These are phyloP conservation scores for Fusarium proliferatum DNA, from an alignment of 2,329 filamentous ascomycete genomes.

Conservation along the genomic window DNA sequence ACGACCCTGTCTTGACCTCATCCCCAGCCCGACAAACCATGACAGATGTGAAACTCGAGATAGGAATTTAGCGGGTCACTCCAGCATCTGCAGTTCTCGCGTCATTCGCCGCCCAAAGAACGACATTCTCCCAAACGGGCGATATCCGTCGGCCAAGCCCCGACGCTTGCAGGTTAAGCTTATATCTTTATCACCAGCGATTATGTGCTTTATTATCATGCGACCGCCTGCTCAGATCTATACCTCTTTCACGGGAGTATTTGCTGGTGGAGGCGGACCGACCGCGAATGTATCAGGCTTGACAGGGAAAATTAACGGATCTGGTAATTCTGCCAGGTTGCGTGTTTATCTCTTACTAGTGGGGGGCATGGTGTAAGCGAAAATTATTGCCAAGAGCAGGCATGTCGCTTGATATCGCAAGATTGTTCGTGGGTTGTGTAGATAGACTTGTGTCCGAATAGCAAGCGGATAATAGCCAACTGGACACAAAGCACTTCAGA, in stretches of 20 bases:
- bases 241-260: neutral
- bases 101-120: conserved; percentile 39
- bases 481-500: neutral
- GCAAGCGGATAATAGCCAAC: neutral
- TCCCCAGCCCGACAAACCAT: neutral
- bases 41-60: conserved; percentile 20
- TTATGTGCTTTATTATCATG: neutral
- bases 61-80: conserved; percentile 32
- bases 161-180: conserved; percentile 29
- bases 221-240: neutral
- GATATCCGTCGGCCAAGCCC: conserved; percentile 33
- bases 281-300: neutral
- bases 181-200: conserved; percentile 1
- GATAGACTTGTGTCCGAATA: neutral
- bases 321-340: neutral
- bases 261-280: neutral
- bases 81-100: conserved; percentile 20
- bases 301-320: neutral
- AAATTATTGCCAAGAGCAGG: neutral
- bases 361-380: neutral
- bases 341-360: neutral
- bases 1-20: conserved; percentile 10
- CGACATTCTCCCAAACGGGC: conserved; percentile 36
- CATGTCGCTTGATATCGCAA: neutral
- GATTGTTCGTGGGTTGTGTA: neutral